A percentile compares a stretch with the other conserved stretches of the same genome.
These are phyloP conservation scores for Trypanosoma lewisi DNA, from an alignment of 208 protist species.

Conservation along the genomic window DNA sequence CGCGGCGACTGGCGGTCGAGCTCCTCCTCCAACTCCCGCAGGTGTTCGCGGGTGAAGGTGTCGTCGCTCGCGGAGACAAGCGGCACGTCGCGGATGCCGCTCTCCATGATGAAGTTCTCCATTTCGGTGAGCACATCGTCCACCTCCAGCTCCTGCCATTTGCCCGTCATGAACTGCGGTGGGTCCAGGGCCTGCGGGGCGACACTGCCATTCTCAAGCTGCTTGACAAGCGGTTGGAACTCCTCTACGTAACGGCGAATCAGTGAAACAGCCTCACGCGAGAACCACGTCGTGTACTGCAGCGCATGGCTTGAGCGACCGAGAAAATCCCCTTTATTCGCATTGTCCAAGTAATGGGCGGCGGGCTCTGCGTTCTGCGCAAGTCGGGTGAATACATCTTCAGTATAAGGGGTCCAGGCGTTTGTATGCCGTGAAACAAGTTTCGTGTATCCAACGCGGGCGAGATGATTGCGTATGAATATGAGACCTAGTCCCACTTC, in stretches of 20 bases:
- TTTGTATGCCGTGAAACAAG: slow-evolving; percentile 57
- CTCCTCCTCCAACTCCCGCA: slow-evolving; percentile 61
- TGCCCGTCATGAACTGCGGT: slow-evolving; percentile 66
- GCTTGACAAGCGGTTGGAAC: slow-evolving; percentile 73
- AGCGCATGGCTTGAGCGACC: slow-evolving; percentile 42
- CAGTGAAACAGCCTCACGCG: slow-evolving; percentile 53
- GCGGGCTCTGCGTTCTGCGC: slow-evolving; percentile 57
- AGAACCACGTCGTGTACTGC: slow-evolving; percentile 79
- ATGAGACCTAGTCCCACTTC: slow-evolving; percentile 84
- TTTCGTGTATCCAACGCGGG: slow-evolving; percentile 83
- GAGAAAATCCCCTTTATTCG: slow-evolving; percentile 59
- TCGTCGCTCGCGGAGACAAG: slow-evolving; percentile 80
- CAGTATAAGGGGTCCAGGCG: slow-evolving; percentile 65
- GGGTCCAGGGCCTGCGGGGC: slow-evolving; percentile 65
- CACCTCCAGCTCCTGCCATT: slow-evolving; percentile 54
- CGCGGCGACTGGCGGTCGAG: slow-evolving; percentile 39
- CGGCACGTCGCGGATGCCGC: slow-evolving; percentile 55
- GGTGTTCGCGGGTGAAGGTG: slow-evolving; percentile 47
- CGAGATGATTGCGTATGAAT: slow-evolving; percentile 61
- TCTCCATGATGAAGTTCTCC: slow-evolving; percentile 50
- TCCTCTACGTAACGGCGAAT: slow-evolving; percentile 55
- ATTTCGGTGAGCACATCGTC: slow-evolving; percentile 78
- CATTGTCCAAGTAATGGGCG: slow-evolving; percentile 65
- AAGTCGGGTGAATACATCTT: slow-evolving; percentile 68
- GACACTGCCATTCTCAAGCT: slow-evolving; percentile 48